Evolutionary conservation across 2,329 filamentous ascomycete genomes (phyloP), one percentile per base, ranked within the genome.

Genomic region (Fusarium kyushuense): DNA sequence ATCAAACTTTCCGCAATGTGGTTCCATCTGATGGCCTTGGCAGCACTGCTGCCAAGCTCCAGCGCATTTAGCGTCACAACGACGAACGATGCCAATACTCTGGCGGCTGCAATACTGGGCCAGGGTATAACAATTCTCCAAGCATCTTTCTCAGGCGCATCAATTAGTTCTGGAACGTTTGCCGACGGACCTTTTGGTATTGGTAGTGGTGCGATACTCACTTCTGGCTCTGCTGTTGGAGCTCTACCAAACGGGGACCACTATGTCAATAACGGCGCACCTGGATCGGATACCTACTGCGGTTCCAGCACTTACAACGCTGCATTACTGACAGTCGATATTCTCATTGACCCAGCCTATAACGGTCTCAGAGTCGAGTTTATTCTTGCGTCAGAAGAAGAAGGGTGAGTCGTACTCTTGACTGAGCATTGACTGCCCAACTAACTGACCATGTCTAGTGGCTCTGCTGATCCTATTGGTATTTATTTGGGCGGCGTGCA

Each of bases 381-480:
- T 35, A 61, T 69, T 8, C 11, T 70, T 14, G 62, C 67, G 8
- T 59, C 67, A 6, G 33, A 38, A 25, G 54, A 70, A 41, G 62
- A 64, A 38, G 49, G 42, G 66, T 69, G 55, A n/a, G 33, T 33
- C 17, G 10, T 4, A 17, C 3, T 21, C 23, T 51, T 3, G 6
- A 14, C 27, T 21, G 4, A 25, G 17, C 6, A 14, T 4, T 4
- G n/a, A 19, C 12, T 13, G 4, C 27, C 14, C 12, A 17, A 14
- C 32, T 14, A 14, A 46, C 51, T 59, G 41, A 64, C 21, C 17
- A 12, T 27, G 13, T 17, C 11, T 12, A 67, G 58, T 5, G 58
- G 47, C 14, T 32, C 21, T 4, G 2, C 56, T 3, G 52, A 69
- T n/a, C 43, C 49, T 0, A 60, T 66, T 5, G 55, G 62, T 2